A percentile compares a stretch with the other conserved stretches of the same genome.
These are phyloP conservation scores for Trichosporon sp. DNA, from an alignment of 1,284 basidiomycete species.

Conservation along the genomic window DNA sequence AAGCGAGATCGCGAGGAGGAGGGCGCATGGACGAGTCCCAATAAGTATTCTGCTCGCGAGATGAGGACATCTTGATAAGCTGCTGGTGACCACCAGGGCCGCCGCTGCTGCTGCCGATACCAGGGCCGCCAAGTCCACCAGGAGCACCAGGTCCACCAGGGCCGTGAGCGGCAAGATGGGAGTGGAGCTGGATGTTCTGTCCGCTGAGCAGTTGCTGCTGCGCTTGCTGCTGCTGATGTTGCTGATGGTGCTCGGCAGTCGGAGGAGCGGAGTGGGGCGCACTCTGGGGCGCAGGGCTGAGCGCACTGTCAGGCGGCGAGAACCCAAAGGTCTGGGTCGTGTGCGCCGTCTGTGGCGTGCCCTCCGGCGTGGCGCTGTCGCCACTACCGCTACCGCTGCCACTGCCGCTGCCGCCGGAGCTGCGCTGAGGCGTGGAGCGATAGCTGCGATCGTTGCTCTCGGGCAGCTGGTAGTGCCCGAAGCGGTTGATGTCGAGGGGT, in stretches of 20 bases:
- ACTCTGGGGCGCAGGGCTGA: background rate
- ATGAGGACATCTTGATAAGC: background rate
- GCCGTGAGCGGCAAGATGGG: background rate
- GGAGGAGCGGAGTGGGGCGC: background rate
- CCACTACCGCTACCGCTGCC: background rate
- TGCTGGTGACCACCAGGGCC: background rate
- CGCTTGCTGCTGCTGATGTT: background rate
- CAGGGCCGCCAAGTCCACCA: background rate
- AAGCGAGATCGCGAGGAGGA: background rate
- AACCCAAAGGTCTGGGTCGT: background rate
- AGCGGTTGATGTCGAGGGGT: conserved; percentile 5
- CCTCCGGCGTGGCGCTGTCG: background rate
- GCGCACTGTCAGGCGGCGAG: background rate
- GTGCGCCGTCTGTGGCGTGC: conserved; percentile 1
- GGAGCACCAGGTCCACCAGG: background rate
- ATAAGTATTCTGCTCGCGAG: background rate
- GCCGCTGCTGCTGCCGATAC: too few relatives aligned
- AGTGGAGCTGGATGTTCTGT: background rate
- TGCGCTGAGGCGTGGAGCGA: background rate
- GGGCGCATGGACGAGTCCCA: background rate
- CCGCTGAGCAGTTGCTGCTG: background rate
- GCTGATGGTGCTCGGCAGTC: background rate
- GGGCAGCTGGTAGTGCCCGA: conserved; percentile 1
- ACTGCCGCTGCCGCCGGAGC: background rate
- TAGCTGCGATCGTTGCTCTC: background rate